phyloP scores from a whole-genome alignment of 1,284 basidiomycete genomes.

The Puccinia brachypodii region DNA sequence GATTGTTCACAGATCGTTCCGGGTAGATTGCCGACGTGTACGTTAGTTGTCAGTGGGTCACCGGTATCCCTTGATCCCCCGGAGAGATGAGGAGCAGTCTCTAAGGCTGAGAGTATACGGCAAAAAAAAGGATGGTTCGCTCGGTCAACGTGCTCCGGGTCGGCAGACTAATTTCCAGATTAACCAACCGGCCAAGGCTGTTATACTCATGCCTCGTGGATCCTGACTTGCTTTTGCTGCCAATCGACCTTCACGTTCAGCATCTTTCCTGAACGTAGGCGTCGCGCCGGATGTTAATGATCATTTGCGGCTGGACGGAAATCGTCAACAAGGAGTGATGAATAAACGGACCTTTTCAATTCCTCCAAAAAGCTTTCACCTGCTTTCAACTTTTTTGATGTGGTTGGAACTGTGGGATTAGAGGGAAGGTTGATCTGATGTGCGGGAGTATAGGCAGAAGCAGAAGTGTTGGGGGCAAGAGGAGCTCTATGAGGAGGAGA shows the following conservation, averaged over 20 bases:
- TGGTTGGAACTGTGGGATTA: conserved; percentile 13
- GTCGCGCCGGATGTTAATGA: not conserved
- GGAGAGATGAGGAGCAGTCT: conserved; percentile 44
- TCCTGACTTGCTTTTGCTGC: conserved; percentile 40
- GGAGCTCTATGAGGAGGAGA: conserved; percentile 8
- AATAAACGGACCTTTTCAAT: conserved; percentile 31
- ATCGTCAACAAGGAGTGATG: not conserved
- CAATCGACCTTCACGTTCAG: conserved; percentile 39
- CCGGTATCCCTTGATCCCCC: conserved; percentile 52
- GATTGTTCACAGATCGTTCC: conserved; percentile 52
- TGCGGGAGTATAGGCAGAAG: not conserved
- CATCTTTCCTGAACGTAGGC: conserved; percentile 29
- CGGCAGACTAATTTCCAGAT: not conserved
- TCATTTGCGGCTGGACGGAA: not conserved
- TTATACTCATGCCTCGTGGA: conserved; percentile 42
- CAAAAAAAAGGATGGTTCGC: not conserved
- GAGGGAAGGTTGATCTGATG: not conserved
- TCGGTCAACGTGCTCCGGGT: not conserved
- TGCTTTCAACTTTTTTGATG: conserved; percentile 13
- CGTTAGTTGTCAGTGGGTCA: conserved; percentile 55
- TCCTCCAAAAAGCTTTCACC: conserved; percentile 47
- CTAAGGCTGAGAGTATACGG: conserved; percentile 20
- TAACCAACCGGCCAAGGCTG: conserved; percentile 42
- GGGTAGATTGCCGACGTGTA: conserved; percentile 55
- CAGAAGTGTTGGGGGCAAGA: not conserved